Evolutionary conservation across 208 protist genomes (phyloP), one percentile per base, ranked within the genome.

Genomic region (Acanthamoeba lenticulata): DNA sequence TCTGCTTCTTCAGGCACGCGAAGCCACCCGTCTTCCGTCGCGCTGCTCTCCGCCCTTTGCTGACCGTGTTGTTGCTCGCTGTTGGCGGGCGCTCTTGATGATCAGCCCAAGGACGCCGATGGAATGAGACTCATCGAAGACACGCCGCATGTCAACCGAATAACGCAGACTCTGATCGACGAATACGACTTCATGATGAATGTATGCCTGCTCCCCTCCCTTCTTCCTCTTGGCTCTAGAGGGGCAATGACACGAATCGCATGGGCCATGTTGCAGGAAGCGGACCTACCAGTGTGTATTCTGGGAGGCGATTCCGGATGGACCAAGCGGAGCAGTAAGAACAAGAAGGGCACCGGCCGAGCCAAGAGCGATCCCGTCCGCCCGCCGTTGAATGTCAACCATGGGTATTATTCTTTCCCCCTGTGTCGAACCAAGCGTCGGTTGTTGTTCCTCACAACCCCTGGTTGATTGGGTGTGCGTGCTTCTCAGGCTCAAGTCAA

Each of bases 111-210:
- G 55, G 57, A 69, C 1, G 85, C 24, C 17, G 52, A 91, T 69
- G 52, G n/a, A 1, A 42, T 91, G 38, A 69, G 42, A 27, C 55
- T 91, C 29, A 47, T 91, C 2, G 85, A 91, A 24, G 85, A 91
- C 2, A 52, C 85, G 17, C 47, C 17, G 15, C 38, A 91, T 34
- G 85, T 91, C 21, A 91, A 91, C 34, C n/a, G 85, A 19, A 91
- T 91, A 44, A 52, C 69, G 34, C 65, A 91, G 32, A 91, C 85
- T 1, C 17, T 91, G 85, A 91, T 91, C 24, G 85, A 91, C 27
- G 85, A 91, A 34, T 91, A 72, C 29, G 52, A 69, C 11, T 91
- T 91, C n/a, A 32, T 91, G 24, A 57, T 86, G 44, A 86, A 86
- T 13, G 77, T 86, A 57, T 32, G 77, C 17, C 17, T 34, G 19